phyloP scores from a whole-genome alignment of 129 eudicot genomes.

The Tagetes erecta region DNA sequence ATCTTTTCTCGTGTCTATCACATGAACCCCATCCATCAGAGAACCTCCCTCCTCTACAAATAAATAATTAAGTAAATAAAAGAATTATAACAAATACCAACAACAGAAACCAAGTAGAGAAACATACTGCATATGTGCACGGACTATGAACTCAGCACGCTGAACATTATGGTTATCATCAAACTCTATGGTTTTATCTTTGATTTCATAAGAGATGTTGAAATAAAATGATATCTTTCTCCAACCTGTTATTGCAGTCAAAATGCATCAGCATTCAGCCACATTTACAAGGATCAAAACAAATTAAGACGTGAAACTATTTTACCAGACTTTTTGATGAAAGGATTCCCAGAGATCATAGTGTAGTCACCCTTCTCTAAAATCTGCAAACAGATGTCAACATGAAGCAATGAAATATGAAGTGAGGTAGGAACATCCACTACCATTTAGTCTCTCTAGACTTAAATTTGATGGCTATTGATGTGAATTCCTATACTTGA shows the following conservation, averaged over 20 bases:
- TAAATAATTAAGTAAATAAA: slow-evolving; percentile 9
- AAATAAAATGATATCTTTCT: slow-evolving; percentile 97
- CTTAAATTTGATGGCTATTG: background rate
- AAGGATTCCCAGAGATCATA: slow-evolving; percentile 79
- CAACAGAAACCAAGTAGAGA: slow-evolving; percentile 27
- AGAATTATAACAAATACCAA: slow-evolving; percentile 1
- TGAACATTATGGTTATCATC: slow-evolving; percentile 90
- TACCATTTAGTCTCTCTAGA: slow-evolving; percentile 5
- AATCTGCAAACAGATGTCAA: slow-evolving; percentile 49
- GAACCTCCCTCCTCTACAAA: slow-evolving; percentile 95
- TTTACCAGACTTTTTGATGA: slow-evolving; percentile 85
- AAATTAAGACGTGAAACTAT: slow-evolving; percentile 11
- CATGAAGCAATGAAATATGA: slow-evolving; percentile 7
- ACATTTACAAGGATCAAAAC: slow-evolving; percentile 5
- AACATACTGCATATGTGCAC: slow-evolving; percentile 94
- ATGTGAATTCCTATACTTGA: background rate
- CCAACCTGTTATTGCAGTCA: slow-evolving; percentile 68
- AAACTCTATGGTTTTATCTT: slow-evolving; percentile 90
- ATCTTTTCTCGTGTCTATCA: slow-evolving; percentile 91
- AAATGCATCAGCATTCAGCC: slow-evolving; percentile 24
- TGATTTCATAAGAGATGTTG: slow-evolving; percentile 91
- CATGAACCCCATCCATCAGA: slow-evolving; percentile 99
- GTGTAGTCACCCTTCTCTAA: slow-evolving; percentile 88
- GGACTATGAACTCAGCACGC: slow-evolving; percentile 93
- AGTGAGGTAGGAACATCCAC: background rate